Base-by-base conservation (phyloP, 2,329 filamentous ascomycete species). In the Exophiala dermatitidis region DNA sequence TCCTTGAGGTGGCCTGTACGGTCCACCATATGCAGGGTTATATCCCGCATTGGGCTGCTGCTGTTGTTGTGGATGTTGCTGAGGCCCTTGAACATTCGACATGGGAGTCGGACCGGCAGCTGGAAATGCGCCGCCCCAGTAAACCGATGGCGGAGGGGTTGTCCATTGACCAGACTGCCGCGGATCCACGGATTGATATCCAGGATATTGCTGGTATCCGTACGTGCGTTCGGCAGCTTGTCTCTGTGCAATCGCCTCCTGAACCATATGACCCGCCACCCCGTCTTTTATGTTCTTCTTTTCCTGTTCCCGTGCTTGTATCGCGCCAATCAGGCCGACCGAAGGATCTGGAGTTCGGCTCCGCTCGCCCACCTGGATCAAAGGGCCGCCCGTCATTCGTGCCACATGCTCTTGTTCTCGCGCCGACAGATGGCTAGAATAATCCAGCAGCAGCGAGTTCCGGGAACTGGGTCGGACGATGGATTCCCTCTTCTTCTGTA, bases 351-450 rank as follows among this genome's bases (percentile, higher is more conserved):
- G 77, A 67, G 6, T 75, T 71, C 50, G 74, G 73, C 41, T 72
- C 70, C 55, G 77, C 73, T 47, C 76, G 75, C 78, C 79, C 66
- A 94, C 74, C 54, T 80, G 82, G 62, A 94, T 79, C 46, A 95
- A 74, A 0, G 90, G 86, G 0, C 82, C 83, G 1, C 87, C 86
- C 0, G 89, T 95, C 62, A 88, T 77, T 36, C 86, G 82, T 6
- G 90, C 87, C n/a, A 95, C 79, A 61, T 94, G 85, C 69, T 94
- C 88, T 67, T 94, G 90, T 68, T 95, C 90, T 10, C 86, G 82
- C 12, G 90, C 90, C 19, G 87, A 90, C n/a, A 95, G 75, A 53
- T 84, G 80, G 0, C 73, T 71, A 5, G 79, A 76, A 28, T 78
- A 70, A 59, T 81, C 76, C 9, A 57, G n/a, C 19, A 56, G 48